A percentile compares a stretch with the other conserved stretches of the same genome.
Conservation (phyloP, 139 green algal species). For the Chlorella sp. region DNA sequence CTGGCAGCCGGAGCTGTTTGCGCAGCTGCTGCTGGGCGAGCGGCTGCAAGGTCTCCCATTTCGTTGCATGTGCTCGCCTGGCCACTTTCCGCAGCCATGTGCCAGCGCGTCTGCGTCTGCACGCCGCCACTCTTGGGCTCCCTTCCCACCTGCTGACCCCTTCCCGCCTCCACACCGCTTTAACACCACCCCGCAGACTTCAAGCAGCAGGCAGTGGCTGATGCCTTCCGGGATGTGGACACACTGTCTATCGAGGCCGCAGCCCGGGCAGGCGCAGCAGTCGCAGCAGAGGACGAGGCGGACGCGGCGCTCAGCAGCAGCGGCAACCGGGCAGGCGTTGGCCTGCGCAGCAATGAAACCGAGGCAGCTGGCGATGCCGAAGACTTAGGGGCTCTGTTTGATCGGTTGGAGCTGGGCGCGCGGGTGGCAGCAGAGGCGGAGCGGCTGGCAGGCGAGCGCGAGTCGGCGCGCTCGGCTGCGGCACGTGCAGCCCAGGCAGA, state of each 20-base stretch:
- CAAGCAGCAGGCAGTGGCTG: neutral
- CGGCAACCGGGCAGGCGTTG: neutral
- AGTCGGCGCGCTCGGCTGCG: neutral
- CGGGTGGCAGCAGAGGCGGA: neutral
- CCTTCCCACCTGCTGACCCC: neutral
- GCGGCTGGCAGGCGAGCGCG: neutral
- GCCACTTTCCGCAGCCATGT: too few species aligned
- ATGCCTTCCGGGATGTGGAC: neutral
- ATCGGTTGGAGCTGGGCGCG: neutral
- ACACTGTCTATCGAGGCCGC: neutral
- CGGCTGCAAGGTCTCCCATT: neutral
- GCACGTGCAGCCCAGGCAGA: neutral
- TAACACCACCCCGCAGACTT: slow-evolving; percentile 34
- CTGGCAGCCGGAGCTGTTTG: neutral
- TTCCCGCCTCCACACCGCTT: neutral
- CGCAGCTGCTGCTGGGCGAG: neutral
- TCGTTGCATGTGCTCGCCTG: too few species aligned
- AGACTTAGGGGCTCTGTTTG: neutral
- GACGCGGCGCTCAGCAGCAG: neutral
- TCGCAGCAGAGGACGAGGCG: neutral
- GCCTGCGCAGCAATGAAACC: neutral
- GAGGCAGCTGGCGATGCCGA: neutral
- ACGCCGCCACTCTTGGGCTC: too few species aligned
- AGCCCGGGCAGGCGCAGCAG: neutral
- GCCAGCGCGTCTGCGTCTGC: too few species aligned